Evolutionary conservation across 2,329 filamentous ascomycete species (phyloP), one percentile per base, ranked within the genome.

Genomic region (Orbilia javanica): DNA sequence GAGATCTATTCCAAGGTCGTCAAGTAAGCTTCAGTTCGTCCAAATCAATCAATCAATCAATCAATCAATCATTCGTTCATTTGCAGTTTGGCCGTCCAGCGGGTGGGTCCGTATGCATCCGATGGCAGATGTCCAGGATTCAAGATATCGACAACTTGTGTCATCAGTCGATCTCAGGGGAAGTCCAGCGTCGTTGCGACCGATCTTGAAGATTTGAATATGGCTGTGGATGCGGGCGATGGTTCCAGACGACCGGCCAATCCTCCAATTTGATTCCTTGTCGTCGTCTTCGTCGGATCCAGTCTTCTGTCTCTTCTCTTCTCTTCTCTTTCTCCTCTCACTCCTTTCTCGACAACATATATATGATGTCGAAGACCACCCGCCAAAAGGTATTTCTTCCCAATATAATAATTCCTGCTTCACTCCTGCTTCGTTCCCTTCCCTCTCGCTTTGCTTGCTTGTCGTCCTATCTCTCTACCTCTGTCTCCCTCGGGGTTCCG

Each of bases 1-100:
- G 60, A 68, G 72, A 77, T 77, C 66, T 70, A 77, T 77, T 42
- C 48, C 65, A 25, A 25, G 0, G 25, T 63, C 13, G 39, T 53
- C 42, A 73, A 39, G 39, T 71, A 64, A 64, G 55, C 34, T 57
- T 60, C 48, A 39, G 20, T 71, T 46, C 63, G 20, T 39, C 42
- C 31, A 18, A 20, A 7, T 11, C 15, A 42, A 3, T 13, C 39
- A 13, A n/a, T n/a, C 39, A 15, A 13, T 42, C 5, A 7, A 13
- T 15, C 6, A 42, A 3, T 7, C 6, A 42, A 13, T 22, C 20
- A 25, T 22, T n/a, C 10, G 25, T 22, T 39, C 34, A 25, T 36
- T 55, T 20, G 53, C 52, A 36, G 52, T 39, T 60, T 18, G 53
- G 25, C 53, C 34, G 31, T 60, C 53, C 53, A 42, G 53, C 53